Conservation (phyloP, 2,329 filamentous ascomycete species). For the Aspergillus tanneri region DNA sequence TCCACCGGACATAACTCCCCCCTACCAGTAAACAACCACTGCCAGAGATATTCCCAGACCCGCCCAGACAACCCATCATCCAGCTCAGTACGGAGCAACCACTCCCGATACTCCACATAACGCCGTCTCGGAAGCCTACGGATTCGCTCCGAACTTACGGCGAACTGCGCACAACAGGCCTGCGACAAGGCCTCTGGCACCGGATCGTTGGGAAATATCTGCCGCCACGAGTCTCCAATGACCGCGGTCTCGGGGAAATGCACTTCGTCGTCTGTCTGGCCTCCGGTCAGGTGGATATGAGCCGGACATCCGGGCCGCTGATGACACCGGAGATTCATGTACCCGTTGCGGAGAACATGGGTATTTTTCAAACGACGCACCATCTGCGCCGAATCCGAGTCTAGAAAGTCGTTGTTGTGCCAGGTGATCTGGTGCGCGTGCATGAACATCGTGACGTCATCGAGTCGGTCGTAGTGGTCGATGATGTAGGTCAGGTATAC, state of each 20-base stretch:
- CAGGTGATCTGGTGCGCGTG: conserved; percentile 50
- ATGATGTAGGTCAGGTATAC: conserved; percentile 58
- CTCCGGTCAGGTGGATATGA: conserved; percentile 41
- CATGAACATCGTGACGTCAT: conserved; percentile 53
- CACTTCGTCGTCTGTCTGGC: conserved; percentile 12
- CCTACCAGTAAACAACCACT: conserved; percentile 24
- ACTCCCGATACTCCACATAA: conserved; percentile 52
- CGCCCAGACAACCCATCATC: conserved; percentile 49
- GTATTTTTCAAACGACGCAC: conserved; percentile 44
- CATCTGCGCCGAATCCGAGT: conserved; percentile 44
- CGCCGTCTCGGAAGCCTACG: conserved; percentile 45
- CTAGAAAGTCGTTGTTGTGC: conserved; percentile 52
- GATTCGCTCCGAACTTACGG: conserved; percentile 52
- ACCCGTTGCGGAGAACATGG: conserved; percentile 46
- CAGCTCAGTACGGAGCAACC: conserved; percentile 52
- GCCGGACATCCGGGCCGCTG: conserved; percentile 52
- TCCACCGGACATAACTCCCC: conserved; percentile 11
- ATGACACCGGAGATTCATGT: conserved; percentile 53
- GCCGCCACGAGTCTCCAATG: conserved; percentile 27
- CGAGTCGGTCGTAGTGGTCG: conserved; percentile 53
- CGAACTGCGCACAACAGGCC: conserved; percentile 58
- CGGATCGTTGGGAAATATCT: conserved; percentile 28
- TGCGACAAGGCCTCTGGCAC: conserved; percentile 47
- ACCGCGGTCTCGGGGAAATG: conserved; percentile 32
- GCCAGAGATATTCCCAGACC: conserved; percentile 57